phyloP scores from a whole-genome alignment of 169 alveolate species.

The Plasmodium vivax region DNA sequence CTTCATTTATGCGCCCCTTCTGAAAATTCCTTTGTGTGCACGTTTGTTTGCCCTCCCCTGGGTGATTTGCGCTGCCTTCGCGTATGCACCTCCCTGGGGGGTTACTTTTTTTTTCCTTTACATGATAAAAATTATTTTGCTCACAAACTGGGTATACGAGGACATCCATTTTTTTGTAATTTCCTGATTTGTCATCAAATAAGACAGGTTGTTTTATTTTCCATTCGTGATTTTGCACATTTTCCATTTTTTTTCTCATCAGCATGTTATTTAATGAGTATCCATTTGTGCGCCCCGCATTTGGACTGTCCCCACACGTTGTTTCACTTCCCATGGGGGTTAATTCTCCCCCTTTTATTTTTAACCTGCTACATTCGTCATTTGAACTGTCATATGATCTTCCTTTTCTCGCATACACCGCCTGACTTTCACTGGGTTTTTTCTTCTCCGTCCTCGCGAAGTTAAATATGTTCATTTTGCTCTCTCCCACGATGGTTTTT shows the following conservation, averaged over 20 bases:
- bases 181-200: slow-evolving; percentile 6
- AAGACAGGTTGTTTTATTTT: background rate
- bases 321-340: background rate
- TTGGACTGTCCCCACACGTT: background rate
- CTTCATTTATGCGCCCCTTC: background rate
- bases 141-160: background rate
- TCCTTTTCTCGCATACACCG: background rate
- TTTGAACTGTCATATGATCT: background rate
- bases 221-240: background rate
- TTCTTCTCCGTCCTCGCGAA: background rate
- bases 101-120: background rate
- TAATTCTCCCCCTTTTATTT: background rate
- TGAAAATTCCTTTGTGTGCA: background rate
- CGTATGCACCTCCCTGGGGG: background rate
- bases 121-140: background rate
- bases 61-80: background rate
- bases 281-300: background rate
- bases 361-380: background rate
- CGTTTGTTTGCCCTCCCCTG: background rate
- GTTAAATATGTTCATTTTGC: background rate
- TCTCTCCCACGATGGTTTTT: background rate
- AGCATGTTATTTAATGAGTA: background rate
- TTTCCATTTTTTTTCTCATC: background rate
- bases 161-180: slow-evolving; percentile 4
- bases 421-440: background rate